Evolutionary conservation across 2,329 filamentous ascomycete species (phyloP).

Genomic region (Scedosporium apiospermum): DNA sequence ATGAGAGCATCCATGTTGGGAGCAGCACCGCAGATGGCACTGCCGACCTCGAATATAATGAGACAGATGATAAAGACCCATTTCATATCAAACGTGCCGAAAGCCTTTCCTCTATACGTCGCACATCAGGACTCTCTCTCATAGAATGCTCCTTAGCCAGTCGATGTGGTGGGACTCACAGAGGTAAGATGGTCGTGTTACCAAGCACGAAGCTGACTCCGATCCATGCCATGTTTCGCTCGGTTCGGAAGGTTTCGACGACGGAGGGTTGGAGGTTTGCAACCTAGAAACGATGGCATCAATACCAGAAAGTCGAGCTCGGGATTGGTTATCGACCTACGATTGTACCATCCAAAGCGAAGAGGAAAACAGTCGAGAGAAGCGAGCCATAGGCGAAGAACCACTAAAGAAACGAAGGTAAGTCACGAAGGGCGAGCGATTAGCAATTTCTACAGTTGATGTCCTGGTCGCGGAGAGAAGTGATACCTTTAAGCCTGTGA

Average conservation of each 20-base stretch:
- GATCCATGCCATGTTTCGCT: slow-evolving; percentile 2
- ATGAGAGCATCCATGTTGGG: slow-evolving; percentile 33
- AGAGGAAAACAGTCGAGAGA: not conserved
- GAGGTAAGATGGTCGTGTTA: not conserved
- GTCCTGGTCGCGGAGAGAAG: not conserved
- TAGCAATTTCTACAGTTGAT: not conserved
- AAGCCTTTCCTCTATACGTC: slow-evolving; percentile 15
- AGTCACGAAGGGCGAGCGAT: not conserved
- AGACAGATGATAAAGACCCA: slow-evolving; percentile 21
- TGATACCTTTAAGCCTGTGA: not conserved
- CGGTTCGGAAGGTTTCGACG: not conserved
- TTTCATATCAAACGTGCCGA: slow-evolving; percentile 35
- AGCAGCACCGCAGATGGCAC: slow-evolving; percentile 27
- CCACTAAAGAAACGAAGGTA: not conserved
- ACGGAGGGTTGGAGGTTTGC: not conserved
- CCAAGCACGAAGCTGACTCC: not conserved
- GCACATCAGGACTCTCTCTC: not conserved
- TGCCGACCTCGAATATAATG: slow-evolving; percentile 18
- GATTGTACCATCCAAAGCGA: not conserved
- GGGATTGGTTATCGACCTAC: not conserved
- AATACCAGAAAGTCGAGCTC: not conserved
- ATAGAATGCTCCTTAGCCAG: too few species aligned
- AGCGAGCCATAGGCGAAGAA: not conserved
- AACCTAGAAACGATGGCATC: not conserved
- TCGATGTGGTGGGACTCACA: not conserved